Percentiles rank a stretch among this genome's conserved stretches.
Evolutionary conservation across 345 rosid genomes (phyloP).

Genomic region (Euphorbia peplus): DNA sequence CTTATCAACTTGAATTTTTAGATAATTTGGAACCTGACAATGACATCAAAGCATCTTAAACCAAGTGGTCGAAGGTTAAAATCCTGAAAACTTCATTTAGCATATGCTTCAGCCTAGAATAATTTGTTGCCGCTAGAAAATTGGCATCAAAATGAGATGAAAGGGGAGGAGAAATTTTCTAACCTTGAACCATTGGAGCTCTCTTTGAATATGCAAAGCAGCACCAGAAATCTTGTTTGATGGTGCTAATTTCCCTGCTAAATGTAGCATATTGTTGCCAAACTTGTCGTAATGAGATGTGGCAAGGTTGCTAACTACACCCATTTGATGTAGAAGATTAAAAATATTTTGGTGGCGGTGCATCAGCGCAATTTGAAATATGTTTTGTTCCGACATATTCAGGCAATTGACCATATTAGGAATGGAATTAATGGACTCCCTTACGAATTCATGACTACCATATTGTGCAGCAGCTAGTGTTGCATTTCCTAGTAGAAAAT

Average conservation of each 20-base stretch:
- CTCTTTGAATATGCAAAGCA: slow-evolving; percentile 15
- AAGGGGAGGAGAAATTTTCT: no score
- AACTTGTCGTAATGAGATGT: neutral
- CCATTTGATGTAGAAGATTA: slow-evolving; percentile 1
- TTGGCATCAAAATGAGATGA: no score
- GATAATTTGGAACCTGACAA: no score
- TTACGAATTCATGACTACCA: neutral
- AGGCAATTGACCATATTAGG: neutral
- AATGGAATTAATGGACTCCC: neutral
- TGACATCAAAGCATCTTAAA: no score
- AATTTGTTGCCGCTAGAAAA: no score
- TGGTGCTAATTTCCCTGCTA: neutral
- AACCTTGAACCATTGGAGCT: slow-evolving; percentile 21
- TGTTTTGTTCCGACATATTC: neutral
- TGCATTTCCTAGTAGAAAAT: neutral
- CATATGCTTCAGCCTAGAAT: no score
- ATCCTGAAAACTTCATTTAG: no score
- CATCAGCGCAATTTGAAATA: neutral
- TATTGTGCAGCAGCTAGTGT: neutral
- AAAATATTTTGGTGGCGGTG: neutral
- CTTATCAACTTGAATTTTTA: no score
- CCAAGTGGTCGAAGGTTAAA: no score
- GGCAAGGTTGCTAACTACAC: neutral
- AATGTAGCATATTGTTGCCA: neutral
- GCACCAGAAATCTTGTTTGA: neutral